phyloP scores from a whole-genome alignment of 257 asterid species.

The Capsicum chinense region DNA sequence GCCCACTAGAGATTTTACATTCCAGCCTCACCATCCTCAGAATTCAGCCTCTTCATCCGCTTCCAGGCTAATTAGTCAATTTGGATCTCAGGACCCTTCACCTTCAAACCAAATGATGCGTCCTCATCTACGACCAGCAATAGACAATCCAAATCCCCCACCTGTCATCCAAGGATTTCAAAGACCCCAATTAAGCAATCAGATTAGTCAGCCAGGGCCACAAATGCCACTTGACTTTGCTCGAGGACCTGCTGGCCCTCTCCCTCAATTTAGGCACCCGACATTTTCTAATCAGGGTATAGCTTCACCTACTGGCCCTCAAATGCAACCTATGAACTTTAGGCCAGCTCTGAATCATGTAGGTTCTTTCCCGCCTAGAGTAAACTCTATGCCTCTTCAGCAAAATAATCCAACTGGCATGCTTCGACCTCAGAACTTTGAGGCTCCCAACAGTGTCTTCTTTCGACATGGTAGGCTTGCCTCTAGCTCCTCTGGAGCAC shows the following conservation, averaged over 20 bases:
- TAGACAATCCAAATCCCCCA: conserved; percentile 48
- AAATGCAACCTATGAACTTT: conserved; percentile 65
- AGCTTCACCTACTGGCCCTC: conserved; percentile 38
- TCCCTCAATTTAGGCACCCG: conserved; percentile 50
- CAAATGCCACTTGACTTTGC: conserved; percentile 51
- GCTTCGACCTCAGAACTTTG: conserved; percentile 50
- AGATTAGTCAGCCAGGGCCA: conserved; percentile 51
- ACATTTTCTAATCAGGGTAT: conserved; percentile 45
- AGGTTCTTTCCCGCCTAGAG: conserved; percentile 59
- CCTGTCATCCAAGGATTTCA: conserved; percentile 53
- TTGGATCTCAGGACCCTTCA: conserved; percentile 41
- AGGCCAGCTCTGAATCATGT: conserved; percentile 46
- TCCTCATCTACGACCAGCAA: conserved; percentile 50
- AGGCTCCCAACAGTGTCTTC: conserved; percentile 42
- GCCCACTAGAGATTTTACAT: conserved; percentile 73
- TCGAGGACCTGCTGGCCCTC: conserved; percentile 43
- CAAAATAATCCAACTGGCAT: conserved; percentile 52
- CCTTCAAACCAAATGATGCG: conserved; percentile 54
- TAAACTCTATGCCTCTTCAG: conserved; percentile 56
- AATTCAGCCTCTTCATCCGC: conserved; percentile 35
- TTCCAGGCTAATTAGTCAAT: conserved; percentile 52
- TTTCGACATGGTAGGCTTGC: conserved; percentile 49
- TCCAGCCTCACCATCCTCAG: conserved; percentile 73
- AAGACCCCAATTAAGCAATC: conserved; percentile 53
- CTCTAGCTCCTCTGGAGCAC: conserved; percentile 51